A percentile compares a stretch with the other conserved stretches of the same genome.
Evolutionary conservation across 2,329 filamentous ascomycete genomes (phyloP).

Genomic region (Diaporthe australafricana): DNA sequence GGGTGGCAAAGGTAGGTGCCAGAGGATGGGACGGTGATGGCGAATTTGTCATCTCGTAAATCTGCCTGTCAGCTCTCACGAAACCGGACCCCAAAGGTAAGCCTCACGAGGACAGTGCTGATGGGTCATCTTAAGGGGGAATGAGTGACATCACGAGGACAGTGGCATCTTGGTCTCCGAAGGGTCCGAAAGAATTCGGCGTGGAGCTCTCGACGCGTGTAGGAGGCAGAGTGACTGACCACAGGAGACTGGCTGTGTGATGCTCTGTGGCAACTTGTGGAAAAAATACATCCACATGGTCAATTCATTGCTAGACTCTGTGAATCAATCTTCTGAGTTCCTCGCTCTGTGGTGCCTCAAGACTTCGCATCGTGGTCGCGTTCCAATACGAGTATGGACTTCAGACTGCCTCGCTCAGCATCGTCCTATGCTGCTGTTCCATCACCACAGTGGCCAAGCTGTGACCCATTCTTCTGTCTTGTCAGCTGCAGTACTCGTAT

Average conservation of each 20-base stretch:
- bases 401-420: neutral
- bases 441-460: too few species aligned
- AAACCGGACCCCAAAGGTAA: neutral
- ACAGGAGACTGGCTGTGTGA: neutral
- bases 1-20: neutral
- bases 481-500: neutral
- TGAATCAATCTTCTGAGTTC: too few species aligned
- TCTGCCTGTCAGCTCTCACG: neutral
- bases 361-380: neutral
- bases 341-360: neutral
- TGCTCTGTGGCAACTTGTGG: neutral
- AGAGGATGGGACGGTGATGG: neutral
- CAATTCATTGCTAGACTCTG: neutral
- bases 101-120: neutral
- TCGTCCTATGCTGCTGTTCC: neutral
- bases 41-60: neutral
- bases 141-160: neutral
- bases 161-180: neutral
- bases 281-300: neutral
- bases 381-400: neutral
- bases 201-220: neutral
- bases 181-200: neutral
- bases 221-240: neutral
- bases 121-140: neutral
- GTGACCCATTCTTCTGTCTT: too few species aligned